A percentile compares a stretch with the other conserved stretches of the same genome.
Evolutionary conservation across 257 asterid genomes (phyloP).

Genomic region (Nicotiana noctiflora): DNA sequence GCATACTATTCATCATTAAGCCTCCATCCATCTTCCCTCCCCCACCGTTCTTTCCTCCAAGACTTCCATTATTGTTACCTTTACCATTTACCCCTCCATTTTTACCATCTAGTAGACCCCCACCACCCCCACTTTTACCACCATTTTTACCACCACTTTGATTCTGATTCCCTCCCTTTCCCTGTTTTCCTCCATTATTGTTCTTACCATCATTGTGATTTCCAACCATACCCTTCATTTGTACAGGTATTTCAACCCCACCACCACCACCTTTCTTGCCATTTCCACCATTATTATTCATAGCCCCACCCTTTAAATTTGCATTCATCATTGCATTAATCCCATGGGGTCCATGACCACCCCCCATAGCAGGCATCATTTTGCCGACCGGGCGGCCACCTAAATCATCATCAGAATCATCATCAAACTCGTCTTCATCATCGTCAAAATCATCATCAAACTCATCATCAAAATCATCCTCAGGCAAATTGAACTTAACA

Average conservation of each 20-base stretch:
- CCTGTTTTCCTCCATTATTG: slow-evolving; percentile 16
- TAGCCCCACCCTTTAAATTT: slow-evolving; percentile 21
- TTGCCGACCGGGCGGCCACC: slow-evolving; percentile 22
- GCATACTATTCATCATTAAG: slow-evolving; percentile 26
- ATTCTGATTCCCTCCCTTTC: slow-evolving; percentile 26
- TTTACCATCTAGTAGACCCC: slow-evolving; percentile 23
- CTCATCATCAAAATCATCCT: slow-evolving; percentile 34
- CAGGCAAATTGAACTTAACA: slow-evolving; percentile 48
- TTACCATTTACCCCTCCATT: slow-evolving; percentile 21
- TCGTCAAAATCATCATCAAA: slow-evolving; percentile 13
- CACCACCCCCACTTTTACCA: slow-evolving; percentile 30
- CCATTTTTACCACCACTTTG: slow-evolving; percentile 13
- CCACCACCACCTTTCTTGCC: slow-evolving; percentile 40
- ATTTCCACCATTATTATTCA: slow-evolving; percentile 21
- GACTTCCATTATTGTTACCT: slow-evolving; percentile 22
- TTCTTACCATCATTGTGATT: slow-evolving; percentile 24
- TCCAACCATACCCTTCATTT: slow-evolving; percentile 33
- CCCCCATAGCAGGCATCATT: slow-evolving; percentile 16
- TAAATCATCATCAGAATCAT: slow-evolving; percentile 27
- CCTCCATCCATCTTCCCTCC: slow-evolving; percentile 37
- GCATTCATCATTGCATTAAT: slow-evolving; percentile 23
- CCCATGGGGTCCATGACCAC: slow-evolving; percentile 14
- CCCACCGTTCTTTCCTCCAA: slow-evolving; percentile 34
- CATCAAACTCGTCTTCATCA: slow-evolving; percentile 12
- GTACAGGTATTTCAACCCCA: slow-evolving; percentile 24